Evolutionary conservation across 2,329 filamentous ascomycete species (phyloP), one percentile per base, ranked within the genome.

Genomic region (Talaromyces funiculosus): DNA sequence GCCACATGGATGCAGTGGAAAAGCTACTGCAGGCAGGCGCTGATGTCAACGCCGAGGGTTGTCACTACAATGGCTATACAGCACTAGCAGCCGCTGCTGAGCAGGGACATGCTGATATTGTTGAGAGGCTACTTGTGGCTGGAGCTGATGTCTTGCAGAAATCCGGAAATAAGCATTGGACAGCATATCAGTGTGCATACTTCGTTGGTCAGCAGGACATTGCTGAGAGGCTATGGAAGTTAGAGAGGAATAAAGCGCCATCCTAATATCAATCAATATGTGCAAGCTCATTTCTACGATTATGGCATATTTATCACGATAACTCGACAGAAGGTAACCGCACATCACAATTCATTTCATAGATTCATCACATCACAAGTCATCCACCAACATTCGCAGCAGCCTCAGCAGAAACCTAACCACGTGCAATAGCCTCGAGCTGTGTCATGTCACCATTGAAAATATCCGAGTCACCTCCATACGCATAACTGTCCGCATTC

Each of bases 391-490:
- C 2, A 4, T 20, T 29, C 8, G 24, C 16, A 20, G 16, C 18
- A 3, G 14, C 10, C 33, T n/a, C 16, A 45, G 3, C 22, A n/a
- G 29, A 18, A 5, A 31, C 9, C 53, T 60, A 64, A 47, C 62
- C 62, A n/a, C 14, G 24, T 6, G 62, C 62, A 51, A 64, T 49
- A 53, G 67, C 72, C 70, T 71, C 67, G 57, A 80, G 67, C 12
- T 66, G 59, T 3, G 64, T 67, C 57, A 70, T 59, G 60, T 66
- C 71, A 12, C 82, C 82, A 66, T 83, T 84, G 64, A 82, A 84
- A 7, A 75, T 67, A 64, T 84, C 80, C 12, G 78, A 80, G 64
- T 84, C 80, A 0, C 82, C 82, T n/a, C 81, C 80, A 67, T 79
- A 81, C 12, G 68, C 63, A 62, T 81, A 82, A 4, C 67, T 68